Evolutionary conservation across 495 filamentous ascomycete genomes (phyloP).

Genomic region (Aspergillus nidulans): DNA sequence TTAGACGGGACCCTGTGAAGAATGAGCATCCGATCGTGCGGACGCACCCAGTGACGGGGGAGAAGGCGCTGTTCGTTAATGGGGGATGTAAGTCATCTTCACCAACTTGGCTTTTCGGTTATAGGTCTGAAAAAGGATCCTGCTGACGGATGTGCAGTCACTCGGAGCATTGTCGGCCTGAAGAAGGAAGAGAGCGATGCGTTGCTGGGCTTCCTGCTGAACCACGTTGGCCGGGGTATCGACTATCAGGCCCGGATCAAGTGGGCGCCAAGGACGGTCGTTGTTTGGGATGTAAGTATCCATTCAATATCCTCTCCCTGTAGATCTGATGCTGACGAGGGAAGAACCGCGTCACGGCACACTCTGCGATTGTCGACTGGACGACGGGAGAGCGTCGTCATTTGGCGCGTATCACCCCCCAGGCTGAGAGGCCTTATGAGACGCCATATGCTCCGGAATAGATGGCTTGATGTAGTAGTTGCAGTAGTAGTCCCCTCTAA

Average conservation of each 20-base stretch:
- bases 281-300: conserved; percentile 46
- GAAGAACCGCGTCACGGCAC: conserved; percentile 70
- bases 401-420: conserved; percentile 76
- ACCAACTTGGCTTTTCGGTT: too few relatives aligned
- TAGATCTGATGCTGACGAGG: conserved; percentile 12
- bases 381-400: conserved; percentile 56
- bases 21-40: conserved; percentile 70
- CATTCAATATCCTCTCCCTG: too few relatives aligned
- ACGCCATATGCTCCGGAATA: conserved; percentile 9
- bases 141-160: too few relatives aligned
- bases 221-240: conserved; percentile 67
- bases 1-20: conserved; percentile 65
- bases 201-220: conserved; percentile 73
- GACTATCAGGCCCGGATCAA: conserved; percentile 75
- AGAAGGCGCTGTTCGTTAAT: conserved; percentile 80
- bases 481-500: too few relatives aligned
- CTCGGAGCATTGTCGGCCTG: conserved; percentile 55
- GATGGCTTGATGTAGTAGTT: background rate
- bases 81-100: conserved; percentile 60
- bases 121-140: too few relatives aligned
- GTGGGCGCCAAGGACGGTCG: conserved; percentile 71
- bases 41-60: conserved; percentile 77
- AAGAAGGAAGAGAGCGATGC: conserved; percentile 75
- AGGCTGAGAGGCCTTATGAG: conserved; percentile 55
- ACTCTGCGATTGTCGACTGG: conserved; percentile 79